Evolutionary conservation across 441 rosid species (phyloP).

Genomic region (Aquilaria agallochum): DNA sequence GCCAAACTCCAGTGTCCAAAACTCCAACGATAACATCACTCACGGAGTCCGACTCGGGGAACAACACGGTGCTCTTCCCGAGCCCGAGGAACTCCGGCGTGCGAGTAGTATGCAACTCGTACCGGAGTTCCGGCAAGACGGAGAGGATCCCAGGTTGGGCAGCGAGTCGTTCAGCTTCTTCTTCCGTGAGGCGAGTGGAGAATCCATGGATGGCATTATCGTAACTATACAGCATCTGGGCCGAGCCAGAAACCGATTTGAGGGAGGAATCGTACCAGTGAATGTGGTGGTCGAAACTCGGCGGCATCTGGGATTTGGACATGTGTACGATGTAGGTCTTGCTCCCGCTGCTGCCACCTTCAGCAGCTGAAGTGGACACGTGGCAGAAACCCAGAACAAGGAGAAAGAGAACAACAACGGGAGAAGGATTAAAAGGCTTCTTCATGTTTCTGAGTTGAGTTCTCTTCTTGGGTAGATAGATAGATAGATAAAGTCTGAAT

Average conservation of each 20-base stretch:
- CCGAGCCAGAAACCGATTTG: slow-evolving; percentile 55
- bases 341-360: slow-evolving; percentile 11
- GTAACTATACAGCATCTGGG: slow-evolving; percentile 65
- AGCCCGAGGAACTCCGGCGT: no score
- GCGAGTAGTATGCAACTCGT: no score
- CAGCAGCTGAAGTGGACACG: slow-evolving; percentile 19
- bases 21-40: no score
- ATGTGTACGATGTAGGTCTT: slow-evolving; percentile 80
- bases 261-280: slow-evolving; percentile 83
- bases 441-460: slow-evolving; percentile 1
- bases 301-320: slow-evolving; percentile 64
- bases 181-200: no score
- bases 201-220: slow-evolving; percentile 12
- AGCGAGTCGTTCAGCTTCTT: no score
- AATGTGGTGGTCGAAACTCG: slow-evolving; percentile 52
- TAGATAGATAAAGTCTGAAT: no score
- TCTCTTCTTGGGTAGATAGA: no score
- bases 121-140: no score
- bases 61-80: no score
- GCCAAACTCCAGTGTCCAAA: no score
- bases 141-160: no score
- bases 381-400: slow-evolving; percentile 30
- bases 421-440: background rate
- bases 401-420: slow-evolving; percentile 11
- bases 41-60: no score